Percentiles rank a stretch among this genome's conserved stretches.
These are phyloP conservation scores for Suhomyces bribrorum DNA, from an alignment of 1,139 yeast genomes.

Conservation along the genomic window DNA sequence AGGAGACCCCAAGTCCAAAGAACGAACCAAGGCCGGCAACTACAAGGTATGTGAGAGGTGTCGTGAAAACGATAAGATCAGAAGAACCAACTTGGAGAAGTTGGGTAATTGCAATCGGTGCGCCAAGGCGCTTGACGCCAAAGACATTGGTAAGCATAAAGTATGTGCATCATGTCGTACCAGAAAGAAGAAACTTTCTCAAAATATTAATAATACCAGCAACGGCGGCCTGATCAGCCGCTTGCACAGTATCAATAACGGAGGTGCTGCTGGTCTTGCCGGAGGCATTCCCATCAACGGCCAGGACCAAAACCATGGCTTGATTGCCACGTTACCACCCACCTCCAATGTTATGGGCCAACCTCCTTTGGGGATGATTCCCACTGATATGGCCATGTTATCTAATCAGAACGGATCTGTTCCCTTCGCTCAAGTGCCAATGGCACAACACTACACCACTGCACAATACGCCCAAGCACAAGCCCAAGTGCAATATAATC, in stretches of 20 bases:
- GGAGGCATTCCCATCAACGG: constrained; percentile 4
- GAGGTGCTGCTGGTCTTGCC: not conserved
- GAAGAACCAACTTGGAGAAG: constrained; percentile 57
- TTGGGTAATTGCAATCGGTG: constrained; percentile 65
- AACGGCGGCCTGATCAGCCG: constrained; percentile 10
- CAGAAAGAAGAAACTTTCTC: constrained; percentile 46
- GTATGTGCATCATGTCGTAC: constrained; percentile 56
- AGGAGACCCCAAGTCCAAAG: constrained; percentile 13
- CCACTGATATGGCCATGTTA: constrained; percentile 16
- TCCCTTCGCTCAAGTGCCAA: constrained; percentile 11
- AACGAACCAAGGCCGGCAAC: constrained; percentile 30
- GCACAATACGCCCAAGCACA: constrained; percentile 15
- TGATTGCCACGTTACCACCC: constrained; percentile 12
- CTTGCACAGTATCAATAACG: constrained; percentile 6
- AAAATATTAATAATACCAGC: constrained; percentile 15
- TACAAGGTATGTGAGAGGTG: constrained; percentile 66
- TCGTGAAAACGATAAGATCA: constrained; percentile 58
- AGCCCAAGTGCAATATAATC: constrained; percentile 15
- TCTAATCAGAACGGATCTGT: constrained; percentile 8
- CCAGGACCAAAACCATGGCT: constrained; percentile 7
- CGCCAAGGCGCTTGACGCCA: constrained; percentile 47
- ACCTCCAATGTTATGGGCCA: constrained; percentile 10
- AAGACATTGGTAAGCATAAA: constrained; percentile 53
- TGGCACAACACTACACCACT: constrained; percentile 12
- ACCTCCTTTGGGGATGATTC: constrained; percentile 16